A percentile compares a stretch with the other conserved stretches of the same genome.
phyloP scores from a whole-genome alignment of 305 asterid species.

The Lippia alba region DNA sequence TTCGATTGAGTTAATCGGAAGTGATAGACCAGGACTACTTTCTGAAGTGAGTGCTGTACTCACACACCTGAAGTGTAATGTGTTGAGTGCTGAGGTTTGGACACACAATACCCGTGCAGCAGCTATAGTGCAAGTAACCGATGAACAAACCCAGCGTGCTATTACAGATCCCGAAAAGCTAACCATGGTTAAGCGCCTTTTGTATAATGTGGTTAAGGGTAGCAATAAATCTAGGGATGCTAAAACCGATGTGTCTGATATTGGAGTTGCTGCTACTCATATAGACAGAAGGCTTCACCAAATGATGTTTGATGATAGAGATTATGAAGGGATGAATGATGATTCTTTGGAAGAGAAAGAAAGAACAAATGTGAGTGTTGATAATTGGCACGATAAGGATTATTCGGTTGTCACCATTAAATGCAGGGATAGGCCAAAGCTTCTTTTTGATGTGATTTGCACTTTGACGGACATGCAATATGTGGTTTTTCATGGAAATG shows the following conservation, averaged over 20 bases:
- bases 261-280: slow-evolving; percentile 52
- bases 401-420: slow-evolving; percentile 83
- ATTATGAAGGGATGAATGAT: slow-evolving; percentile 61
- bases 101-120: slow-evolving; percentile 97
- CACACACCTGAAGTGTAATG: slow-evolving; percentile 83
- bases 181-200: slow-evolving; percentile 59
- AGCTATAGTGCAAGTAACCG: slow-evolving; percentile 87
- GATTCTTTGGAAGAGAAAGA: slow-evolving; percentile 52
- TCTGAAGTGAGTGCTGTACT: slow-evolving; percentile 96
- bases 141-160: slow-evolving; percentile 69
- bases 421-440: slow-evolving; percentile 94
- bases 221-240: slow-evolving; percentile 77
- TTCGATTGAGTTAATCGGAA: slow-evolving; percentile 82
- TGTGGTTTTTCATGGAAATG: slow-evolving; percentile 90
- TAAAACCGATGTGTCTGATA: slow-evolving; percentile 68
- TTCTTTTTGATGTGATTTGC: slow-evolving; percentile 81
- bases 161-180: slow-evolving; percentile 65
- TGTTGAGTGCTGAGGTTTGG: slow-evolving; percentile 95
- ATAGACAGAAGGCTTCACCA: slow-evolving; percentile 88
- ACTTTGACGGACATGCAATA: slow-evolving; percentile 96
- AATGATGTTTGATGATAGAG: slow-evolving; percentile 94
- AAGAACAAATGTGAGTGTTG: slow-evolving; percentile 79
- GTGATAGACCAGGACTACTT: slow-evolving; percentile 91
- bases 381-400: slow-evolving; percentile 87
- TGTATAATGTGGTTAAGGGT: slow-evolving; percentile 80